Conservation (phyloP, 371 early-diverging fungal species). For the Vairimorpha necatrix region DNA sequence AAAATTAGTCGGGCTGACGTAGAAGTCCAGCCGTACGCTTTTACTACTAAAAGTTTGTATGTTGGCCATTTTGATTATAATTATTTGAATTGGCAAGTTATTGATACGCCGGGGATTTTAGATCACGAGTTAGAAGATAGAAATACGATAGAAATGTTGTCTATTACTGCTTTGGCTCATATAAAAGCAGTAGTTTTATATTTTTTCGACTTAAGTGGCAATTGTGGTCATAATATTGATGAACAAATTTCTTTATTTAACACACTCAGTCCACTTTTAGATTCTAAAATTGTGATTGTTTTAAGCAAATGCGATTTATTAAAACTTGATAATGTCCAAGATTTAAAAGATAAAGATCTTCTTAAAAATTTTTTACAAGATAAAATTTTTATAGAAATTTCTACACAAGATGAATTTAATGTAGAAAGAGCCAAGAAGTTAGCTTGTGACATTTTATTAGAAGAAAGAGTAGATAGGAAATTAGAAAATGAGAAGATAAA, state of each 20-base stretch:
- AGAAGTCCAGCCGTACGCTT: constrained; percentile 99
- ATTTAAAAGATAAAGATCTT: constrained; percentile 69
- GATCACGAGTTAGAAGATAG: constrained; percentile 97
- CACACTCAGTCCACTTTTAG: constrained; percentile 91
- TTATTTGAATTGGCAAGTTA: constrained; percentile 95
- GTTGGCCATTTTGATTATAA: constrained; percentile 99
- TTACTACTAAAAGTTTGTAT: constrained; percentile 98
- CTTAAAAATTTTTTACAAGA: constrained; percentile 70
- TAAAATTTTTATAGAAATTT: constrained; percentile 68
- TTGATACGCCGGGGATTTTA: constrained; percentile 99
- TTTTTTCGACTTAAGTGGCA: constrained; percentile 96
- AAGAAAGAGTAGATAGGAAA: constrained; percentile 59
- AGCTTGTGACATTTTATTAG: constrained; percentile 61
- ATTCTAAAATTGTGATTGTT: constrained; percentile 89
- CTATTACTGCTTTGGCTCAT: constrained; percentile 97
- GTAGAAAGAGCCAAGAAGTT: constrained; percentile 58
- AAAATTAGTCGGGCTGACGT: constrained; percentile 97
- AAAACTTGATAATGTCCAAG: constrained; percentile 72
- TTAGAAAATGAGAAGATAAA: constrained; percentile 48
- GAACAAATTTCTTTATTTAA: constrained; percentile 84
- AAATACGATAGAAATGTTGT: constrained; percentile 99
- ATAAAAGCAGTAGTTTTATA: constrained; percentile 89
- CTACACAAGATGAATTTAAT: constrained; percentile 52
- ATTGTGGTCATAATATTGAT: constrained; percentile 91
- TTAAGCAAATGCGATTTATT: constrained; percentile 90